Evolutionary conservation across 306 rosid species (phyloP).

Genomic region (Vigna reflexopilosa): DNA sequence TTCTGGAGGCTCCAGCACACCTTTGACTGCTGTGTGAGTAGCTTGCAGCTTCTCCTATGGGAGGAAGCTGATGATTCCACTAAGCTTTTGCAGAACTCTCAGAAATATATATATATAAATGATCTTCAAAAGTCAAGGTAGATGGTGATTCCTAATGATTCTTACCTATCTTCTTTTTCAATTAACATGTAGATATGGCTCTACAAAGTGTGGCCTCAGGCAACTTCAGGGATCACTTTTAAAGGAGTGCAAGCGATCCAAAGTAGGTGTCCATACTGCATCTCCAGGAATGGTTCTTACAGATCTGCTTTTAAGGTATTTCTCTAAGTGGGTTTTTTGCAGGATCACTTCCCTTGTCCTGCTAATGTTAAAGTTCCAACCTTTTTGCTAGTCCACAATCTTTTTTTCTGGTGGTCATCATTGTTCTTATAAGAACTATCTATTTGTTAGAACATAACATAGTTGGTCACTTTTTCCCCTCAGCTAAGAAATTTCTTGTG

Average conservation of each 20-base stretch:
- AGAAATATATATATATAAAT: not conserved
- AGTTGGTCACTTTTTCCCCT: not conserved
- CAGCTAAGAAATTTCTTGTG: not conserved
- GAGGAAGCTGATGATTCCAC: constrained; percentile 13
- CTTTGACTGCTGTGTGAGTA: constrained; percentile 95
- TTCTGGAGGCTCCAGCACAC: constrained; percentile 98
- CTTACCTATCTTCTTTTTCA: constrained; percentile 34
- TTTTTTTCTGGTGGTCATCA: constrained; percentile 7
- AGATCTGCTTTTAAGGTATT: constrained; percentile 83
- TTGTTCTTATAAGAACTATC: not conserved
- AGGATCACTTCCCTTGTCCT: not conserved
- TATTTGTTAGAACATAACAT: not conserved
- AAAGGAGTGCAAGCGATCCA: constrained; percentile 84
- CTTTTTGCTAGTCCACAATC: not conserved
- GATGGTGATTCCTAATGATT: constrained; percentile 39
- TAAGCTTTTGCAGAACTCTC: not conserved
- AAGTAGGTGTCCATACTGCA: constrained; percentile 90
- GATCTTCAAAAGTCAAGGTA: constrained; percentile 25
- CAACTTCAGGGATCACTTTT: constrained; percentile 90
- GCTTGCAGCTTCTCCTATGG: constrained; percentile 26
- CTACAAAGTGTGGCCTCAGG: constrained; percentile 93
- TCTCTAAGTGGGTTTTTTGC: constrained; percentile 15
- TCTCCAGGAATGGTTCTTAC: constrained; percentile 99
- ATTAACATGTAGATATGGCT: constrained; percentile 73
- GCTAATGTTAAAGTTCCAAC: not conserved